Conservation (phyloP, 441 rosid species). For the Codiaeum variegatum region DNA sequence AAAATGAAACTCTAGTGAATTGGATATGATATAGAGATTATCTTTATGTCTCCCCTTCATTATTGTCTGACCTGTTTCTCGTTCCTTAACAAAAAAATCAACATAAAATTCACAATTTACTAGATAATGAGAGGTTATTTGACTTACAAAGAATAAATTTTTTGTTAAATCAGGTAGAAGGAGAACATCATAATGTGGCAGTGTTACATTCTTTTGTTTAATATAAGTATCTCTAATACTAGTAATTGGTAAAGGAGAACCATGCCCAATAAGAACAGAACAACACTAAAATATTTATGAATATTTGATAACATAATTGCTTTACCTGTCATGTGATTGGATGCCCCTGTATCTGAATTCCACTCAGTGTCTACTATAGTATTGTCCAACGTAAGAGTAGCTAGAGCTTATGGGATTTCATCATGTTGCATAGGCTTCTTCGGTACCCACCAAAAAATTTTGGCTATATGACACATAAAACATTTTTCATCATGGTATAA, state of each 20-base stretch:
- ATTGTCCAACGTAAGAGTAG: not conserved
- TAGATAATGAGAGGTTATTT: too few relatives aligned
- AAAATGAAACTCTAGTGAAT: not conserved
- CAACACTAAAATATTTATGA: too few relatives aligned
- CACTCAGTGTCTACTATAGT: not conserved
- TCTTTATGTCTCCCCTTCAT: constrained; percentile 10
- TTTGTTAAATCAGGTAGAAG: too few relatives aligned
- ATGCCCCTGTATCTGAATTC: not conserved
- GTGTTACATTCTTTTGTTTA: too few relatives aligned
- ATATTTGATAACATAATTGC: too few relatives aligned
- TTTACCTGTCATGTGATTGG: not conserved
- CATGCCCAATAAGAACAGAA: too few relatives aligned
- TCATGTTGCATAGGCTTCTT: not conserved
- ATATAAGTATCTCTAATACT: too few relatives aligned
- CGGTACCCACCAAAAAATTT: constrained; percentile 9
- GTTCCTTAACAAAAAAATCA: too few relatives aligned
- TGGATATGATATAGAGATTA: constrained; percentile 4
- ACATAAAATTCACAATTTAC: constrained; percentile 16
- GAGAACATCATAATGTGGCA: too few relatives aligned
- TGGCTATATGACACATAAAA: constrained; percentile 6
- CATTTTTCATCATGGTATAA: not conserved
- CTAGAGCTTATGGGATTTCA: not conserved
- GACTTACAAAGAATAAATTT: too few relatives aligned
- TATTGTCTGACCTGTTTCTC: not conserved
- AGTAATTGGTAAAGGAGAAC: too few relatives aligned